These are phyloP conservation scores for Plasmodium billcollinsi DNA, from an alignment of 169 alveolate genomes.

Conservation along the genomic window DNA sequence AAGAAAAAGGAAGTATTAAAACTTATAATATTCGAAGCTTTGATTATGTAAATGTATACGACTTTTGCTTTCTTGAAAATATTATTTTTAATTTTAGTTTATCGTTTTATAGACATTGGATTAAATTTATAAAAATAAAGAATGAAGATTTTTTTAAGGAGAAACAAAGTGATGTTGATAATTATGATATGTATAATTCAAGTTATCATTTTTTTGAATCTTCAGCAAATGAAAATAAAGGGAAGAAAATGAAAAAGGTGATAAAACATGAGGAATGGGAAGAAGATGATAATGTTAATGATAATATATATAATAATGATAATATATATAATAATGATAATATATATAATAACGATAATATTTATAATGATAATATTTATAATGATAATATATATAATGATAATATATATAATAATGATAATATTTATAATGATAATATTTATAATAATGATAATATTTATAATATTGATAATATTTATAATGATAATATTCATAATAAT, in stretches of 20 bases:
- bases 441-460: not conserved
- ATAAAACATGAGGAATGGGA: not conserved
- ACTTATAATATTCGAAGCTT: conserved; percentile 31
- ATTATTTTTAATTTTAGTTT: conserved; percentile 50
- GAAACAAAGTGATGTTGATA: not conserved
- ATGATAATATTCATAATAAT: not conserved
- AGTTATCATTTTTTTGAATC: not conserved
- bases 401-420: too few relatives aligned
- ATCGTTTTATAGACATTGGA: conserved; percentile 29
- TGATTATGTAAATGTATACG: conserved; percentile 44
- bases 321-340: too few relatives aligned
- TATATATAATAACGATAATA: too few relatives aligned
- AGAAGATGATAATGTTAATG: not conserved
- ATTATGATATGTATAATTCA: not conserved
- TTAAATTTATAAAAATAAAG: conserved; percentile 17
- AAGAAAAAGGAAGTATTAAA: conserved; percentile 62
- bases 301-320: not conserved
- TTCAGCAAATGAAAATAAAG: not conserved
- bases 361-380: too few relatives aligned
- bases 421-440: too few relatives aligned
- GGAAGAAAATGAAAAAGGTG: not conserved
- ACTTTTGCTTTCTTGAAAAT: conserved; percentile 38
- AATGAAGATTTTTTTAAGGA: conserved; percentile 23
- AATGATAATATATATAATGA: too few relatives aligned
- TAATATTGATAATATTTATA: not conserved